These are phyloP conservation scores for Puccinellia tenuiflora DNA, from an alignment of 176 grass and related monocot genomes.

Conservation along the genomic window DNA sequence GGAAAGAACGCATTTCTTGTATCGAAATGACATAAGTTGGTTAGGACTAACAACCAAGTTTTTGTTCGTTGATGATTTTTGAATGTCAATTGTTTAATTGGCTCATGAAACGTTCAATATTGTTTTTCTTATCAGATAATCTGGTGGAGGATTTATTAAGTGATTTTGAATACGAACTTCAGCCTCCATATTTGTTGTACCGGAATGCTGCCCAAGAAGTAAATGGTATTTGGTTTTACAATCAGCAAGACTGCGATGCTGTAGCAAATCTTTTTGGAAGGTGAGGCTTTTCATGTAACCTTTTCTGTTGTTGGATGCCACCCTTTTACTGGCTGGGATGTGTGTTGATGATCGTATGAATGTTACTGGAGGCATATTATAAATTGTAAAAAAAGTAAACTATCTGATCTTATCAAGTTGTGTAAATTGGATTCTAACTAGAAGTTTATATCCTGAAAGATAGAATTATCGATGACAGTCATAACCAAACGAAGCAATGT, in stretches of 20 bases:
- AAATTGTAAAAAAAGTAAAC: background rate
- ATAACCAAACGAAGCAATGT: background rate
- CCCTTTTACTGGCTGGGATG: background rate
- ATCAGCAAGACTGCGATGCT: constrained; percentile 74
- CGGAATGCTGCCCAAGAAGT: constrained; percentile 88
- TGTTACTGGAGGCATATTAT: background rate
- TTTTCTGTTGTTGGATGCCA: background rate
- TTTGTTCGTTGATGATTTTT: background rate
- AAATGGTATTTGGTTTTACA: constrained; percentile 98
- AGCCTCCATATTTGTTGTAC: constrained; percentile 88
- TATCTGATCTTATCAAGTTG: background rate
- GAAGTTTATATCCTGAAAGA: background rate
- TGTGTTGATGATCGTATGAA: background rate
- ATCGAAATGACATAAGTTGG: background rate
- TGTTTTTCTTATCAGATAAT: constrained; percentile 57
- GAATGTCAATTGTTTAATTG: background rate
- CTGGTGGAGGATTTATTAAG: constrained; percentile 93
- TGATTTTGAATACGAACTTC: constrained; percentile 91
- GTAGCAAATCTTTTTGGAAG: constrained; percentile 79
- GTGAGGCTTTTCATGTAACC: constrained; percentile 19
- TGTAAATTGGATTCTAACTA: background rate
- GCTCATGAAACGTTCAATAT: background rate
- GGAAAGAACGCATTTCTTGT: background rate
- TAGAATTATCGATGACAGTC: background rate
- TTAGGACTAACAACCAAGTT: background rate